A percentile compares a stretch with the other conserved stretches of the same genome.
Evolutionary conservation across 371 early-diverging fungal genomes (phyloP).

Genomic region (Capillidium heterosporum): DNA sequence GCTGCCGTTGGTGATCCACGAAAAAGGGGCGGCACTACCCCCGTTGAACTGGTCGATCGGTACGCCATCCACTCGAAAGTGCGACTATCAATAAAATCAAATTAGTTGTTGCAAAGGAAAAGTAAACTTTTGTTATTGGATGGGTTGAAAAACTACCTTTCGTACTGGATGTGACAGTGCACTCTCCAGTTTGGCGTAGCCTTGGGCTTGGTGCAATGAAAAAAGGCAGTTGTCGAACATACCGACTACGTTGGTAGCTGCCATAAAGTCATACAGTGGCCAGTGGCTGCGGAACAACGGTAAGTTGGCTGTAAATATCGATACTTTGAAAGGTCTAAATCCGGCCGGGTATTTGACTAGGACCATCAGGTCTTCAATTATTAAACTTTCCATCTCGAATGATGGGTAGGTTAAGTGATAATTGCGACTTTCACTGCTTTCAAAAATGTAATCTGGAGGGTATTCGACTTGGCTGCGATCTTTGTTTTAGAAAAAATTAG

Average conservation of each 20-base stretch:
- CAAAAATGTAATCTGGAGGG: slow-evolving; percentile 45
- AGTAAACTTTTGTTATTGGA: no score
- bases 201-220: slow-evolving; percentile 70
- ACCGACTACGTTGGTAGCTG: slow-evolving; percentile 79
- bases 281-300: slow-evolving; percentile 76
- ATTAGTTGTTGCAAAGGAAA: not conserved
- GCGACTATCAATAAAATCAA: slow-evolving; percentile 27
- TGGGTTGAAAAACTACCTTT: not conserved
- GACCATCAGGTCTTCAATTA: slow-evolving; percentile 53
- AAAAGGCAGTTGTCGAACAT: slow-evolving; percentile 88
- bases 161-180: not conserved
- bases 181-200: not conserved
- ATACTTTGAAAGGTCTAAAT: slow-evolving; percentile 74
- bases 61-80: slow-evolving; percentile 73
- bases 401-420: slow-evolving; percentile 41
- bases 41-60: slow-evolving; percentile 80
- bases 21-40: slow-evolving; percentile 74
- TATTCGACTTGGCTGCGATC: slow-evolving; percentile 74
- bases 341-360: slow-evolving; percentile 57
- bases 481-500: not conserved
- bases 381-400: slow-evolving; percentile 58
- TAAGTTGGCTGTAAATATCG: slow-evolving; percentile 69
- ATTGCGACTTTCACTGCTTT: slow-evolving; percentile 35
- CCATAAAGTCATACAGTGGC: slow-evolving; percentile 77
- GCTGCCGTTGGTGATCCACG: slow-evolving; percentile 83